phyloP scores from a whole-genome alignment of 345 rosid genomes.

The Citrus inodora region DNA sequence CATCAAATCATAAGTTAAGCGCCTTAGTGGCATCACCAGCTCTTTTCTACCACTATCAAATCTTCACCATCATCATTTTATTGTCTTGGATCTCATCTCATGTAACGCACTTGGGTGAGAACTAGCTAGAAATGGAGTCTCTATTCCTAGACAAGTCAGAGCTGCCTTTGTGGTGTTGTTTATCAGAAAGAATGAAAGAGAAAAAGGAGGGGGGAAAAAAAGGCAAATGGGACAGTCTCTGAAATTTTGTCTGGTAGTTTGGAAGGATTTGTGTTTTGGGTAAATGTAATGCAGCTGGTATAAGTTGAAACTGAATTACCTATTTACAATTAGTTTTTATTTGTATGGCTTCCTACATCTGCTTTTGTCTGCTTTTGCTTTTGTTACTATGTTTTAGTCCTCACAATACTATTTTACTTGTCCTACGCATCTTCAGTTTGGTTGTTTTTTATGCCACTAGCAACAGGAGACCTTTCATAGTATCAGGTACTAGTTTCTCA shows the following conservation, averaged over 20 bases:
- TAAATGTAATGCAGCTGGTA: slow-evolving; percentile 15
- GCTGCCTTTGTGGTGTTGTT: slow-evolving; percentile 27
- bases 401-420: not conserved
- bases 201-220: not conserved
- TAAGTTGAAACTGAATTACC: slow-evolving; percentile 4
- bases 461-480: not conserved
- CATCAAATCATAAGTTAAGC: not conserved
- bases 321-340: not conserved
- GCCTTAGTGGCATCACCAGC: not conserved
- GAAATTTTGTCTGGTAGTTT: slow-evolving; percentile 36
- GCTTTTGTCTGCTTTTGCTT: slow-evolving; percentile 12
- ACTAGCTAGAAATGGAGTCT: not conserved
- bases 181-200: not conserved
- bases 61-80: slow-evolving; percentile 30
- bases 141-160: slow-evolving; percentile 3
- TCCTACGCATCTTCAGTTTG: not conserved
- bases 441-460: not conserved
- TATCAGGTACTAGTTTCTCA: not conserved
- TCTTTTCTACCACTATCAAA: slow-evolving; percentile 25
- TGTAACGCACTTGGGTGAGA: slow-evolving; percentile 2
- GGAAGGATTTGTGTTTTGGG: slow-evolving; percentile 22
- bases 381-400: not conserved
- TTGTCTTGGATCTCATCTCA: slow-evolving; percentile 34
- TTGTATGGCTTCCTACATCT: not conserved
- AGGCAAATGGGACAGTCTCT: slow-evolving; percentile 16